Base-by-base conservation (phyloP, 164 flowering plant genomes). In the Dillenia turbinata region DNA sequence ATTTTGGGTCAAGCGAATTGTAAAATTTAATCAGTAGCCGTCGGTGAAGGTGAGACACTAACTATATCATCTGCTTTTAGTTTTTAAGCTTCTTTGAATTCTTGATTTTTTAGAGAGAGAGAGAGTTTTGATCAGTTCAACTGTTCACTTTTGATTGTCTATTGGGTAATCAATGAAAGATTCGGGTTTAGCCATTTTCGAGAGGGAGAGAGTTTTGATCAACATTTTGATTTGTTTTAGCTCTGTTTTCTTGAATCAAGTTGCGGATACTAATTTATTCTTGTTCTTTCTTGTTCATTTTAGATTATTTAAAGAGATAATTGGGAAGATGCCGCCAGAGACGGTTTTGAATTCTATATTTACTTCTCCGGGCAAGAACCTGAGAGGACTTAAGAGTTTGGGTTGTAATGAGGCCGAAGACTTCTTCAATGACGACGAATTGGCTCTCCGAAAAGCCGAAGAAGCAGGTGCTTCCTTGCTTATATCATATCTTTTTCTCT, bases 371-470 rank as follows among this genome's bases (percentile, higher is more conserved):
- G 46, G 72, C 65, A 84, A 84, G 79, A 77, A 69, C 54, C 19
- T 79, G 74, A 74, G 79, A 71, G 83, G 81, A 55, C 48, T 72
- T 13, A 82, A 82, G 78, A 63, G 74, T n/a, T 48, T 73, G 71
- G 46, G 48, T 15, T 56, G 60, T 12, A 54, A 64, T 26, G 76
- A 72, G 14, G 63, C 66, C 54, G 81, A 78, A 12, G 83, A 78
- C 57, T 67, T 69, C 4, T 72, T 83, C 73, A 73, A 80, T 44
- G 86, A 82, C 66, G 62, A 66, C 62, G 81, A 79, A 56, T 72
- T 84, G 49, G 88, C 88, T 66, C 81, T 69, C 5, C 63, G 88
- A 63, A 81, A 81, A 73, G 88, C 88, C 13, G 84, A 60, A 68
- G 77, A 73, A 78, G 79, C 88, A 74, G 88, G 88, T 84, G 4